These are phyloP conservation scores for Tremellales sp. DNA, from an alignment of 1,284 basidiomycete species.

Conservation along the genomic window DNA sequence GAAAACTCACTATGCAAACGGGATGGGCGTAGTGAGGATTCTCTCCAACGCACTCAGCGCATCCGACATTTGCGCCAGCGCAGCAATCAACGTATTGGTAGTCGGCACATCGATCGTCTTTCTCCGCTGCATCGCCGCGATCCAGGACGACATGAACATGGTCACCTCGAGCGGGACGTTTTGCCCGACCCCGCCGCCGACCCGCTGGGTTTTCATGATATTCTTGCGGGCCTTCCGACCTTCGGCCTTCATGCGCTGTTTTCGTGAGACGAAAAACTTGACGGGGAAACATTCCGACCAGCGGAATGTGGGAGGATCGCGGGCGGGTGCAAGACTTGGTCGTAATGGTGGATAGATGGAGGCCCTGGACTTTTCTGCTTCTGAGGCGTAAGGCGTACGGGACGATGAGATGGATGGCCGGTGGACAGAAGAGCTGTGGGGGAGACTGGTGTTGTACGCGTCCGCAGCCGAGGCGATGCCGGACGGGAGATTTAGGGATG, in stretches of 20 bases:
- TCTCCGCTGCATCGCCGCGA: constrained; percentile 59
- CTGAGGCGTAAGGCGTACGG: constrained; percentile 2
- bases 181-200: constrained; percentile 55
- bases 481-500: constrained; percentile 32
- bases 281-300: constrained; percentile 67
- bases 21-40: constrained; percentile 73
- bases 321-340: constrained; percentile 54
- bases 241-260: constrained; percentile 17
- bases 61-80: constrained; percentile 61
- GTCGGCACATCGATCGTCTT: constrained; percentile 64
- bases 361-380: constrained; percentile 4
- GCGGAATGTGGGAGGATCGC: constrained; percentile 60
- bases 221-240: constrained; percentile 35
- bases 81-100: constrained; percentile 55
- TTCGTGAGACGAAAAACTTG: constrained; percentile 54
- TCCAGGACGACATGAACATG: constrained; percentile 66
- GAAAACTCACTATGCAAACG: constrained; percentile 74
- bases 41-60: constrained; percentile 67
- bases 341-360: constrained; percentile 2
- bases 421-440: constrained; percentile 9
- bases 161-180: constrained; percentile 71
- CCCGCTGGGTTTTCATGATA: constrained; percentile 60
- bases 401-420: constrained; percentile 8
- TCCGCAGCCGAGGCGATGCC: constrained; percentile 26
- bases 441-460: constrained; percentile 26